phyloP scores from a whole-genome alignment of 1,284 basidiomycete genomes.

The Meira miltonrushii region DNA sequence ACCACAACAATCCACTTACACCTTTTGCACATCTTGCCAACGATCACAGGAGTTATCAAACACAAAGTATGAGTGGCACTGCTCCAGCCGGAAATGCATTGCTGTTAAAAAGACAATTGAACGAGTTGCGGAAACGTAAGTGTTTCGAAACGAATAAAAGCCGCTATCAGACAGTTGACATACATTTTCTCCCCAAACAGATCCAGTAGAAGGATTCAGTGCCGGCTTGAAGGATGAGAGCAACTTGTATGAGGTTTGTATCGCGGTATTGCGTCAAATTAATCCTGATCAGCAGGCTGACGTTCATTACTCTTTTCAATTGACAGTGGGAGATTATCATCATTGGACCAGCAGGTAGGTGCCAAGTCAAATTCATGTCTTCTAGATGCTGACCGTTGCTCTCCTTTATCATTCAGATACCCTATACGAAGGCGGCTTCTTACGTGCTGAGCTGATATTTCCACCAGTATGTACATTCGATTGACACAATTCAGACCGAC shows the following conservation, averaged over 20 bases:
- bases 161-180: background rate
- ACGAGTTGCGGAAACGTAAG: constrained; percentile 46
- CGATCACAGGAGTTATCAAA: too few relatives aligned
- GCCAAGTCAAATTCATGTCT: background rate
- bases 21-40: too few relatives aligned
- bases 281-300: background rate
- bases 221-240: constrained; percentile 52
- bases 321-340: constrained; percentile 51
- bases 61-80: too few relatives aligned
- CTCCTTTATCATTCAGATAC: constrained; percentile 28
- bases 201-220: constrained; percentile 51
- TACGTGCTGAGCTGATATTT: constrained; percentile 49
- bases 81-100: constrained; percentile 45
- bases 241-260: constrained; percentile 43
- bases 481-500: background rate
- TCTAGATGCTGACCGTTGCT: background rate
- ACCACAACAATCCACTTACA: too few relatives aligned
- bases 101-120: constrained; percentile 49
- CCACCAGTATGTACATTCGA: constrained; percentile 21
- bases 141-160: background rate
- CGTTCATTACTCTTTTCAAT: background rate
- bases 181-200: constrained; percentile 8
- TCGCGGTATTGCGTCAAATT: background rate
- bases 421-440: constrained; percentile 51
- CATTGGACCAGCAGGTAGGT: constrained; percentile 47